phyloP scores from a whole-genome alignment of 805 yeast genomes.

The Nakazawaea peltata region DNA sequence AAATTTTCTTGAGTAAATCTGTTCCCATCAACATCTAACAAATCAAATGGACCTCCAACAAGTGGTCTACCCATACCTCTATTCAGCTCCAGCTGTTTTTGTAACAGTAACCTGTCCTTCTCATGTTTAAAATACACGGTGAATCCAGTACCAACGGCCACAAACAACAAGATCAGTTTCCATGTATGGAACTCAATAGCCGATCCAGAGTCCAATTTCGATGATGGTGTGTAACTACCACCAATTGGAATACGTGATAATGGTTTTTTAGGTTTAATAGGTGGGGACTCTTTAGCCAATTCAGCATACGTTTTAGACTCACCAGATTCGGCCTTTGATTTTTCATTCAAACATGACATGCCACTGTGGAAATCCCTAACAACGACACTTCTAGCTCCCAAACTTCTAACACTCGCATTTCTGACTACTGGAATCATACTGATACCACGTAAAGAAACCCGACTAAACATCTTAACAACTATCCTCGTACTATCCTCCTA shows the following conservation, averaged over 20 bases:
- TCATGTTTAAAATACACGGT: constrained; percentile 69
- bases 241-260: constrained; percentile 79
- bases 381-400: no score
- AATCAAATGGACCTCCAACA: constrained; percentile 83
- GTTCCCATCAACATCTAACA: constrained; percentile 64
- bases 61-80: constrained; percentile 88
- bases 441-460: no score
- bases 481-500: no score
- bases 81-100: constrained; percentile 76
- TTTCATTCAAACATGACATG: neutral
- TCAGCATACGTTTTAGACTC: constrained; percentile 5
- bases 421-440: no score
- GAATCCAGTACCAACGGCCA: constrained; percentile 62
- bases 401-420: no score
- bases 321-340: neutral
- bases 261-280: constrained; percentile 39
- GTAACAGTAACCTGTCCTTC: constrained; percentile 64
- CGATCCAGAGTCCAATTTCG: constrained; percentile 18
- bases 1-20: constrained; percentile 72
- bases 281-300: constrained; percentile 3
- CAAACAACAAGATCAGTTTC: constrained; percentile 67
- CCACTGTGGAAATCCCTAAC: neutral
- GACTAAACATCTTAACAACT: no score
- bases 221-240: constrained; percentile 31
- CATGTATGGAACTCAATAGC: constrained; percentile 74